Evolutionary conservation across 2,329 filamentous ascomycete genomes (phyloP).

Genomic region (Aspergillus pseudoglaucus): DNA sequence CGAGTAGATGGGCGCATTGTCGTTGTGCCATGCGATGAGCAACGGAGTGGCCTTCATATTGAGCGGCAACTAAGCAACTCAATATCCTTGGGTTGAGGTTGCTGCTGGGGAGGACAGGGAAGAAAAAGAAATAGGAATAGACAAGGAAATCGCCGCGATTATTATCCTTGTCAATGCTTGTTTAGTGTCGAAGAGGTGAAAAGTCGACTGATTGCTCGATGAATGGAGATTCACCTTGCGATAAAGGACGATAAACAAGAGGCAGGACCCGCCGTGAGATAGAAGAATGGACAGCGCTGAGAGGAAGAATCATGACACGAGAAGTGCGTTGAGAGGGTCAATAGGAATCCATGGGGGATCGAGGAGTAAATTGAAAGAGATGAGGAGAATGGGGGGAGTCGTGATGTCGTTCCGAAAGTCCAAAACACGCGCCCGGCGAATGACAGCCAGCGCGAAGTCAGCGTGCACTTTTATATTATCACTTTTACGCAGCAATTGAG

Average conservation of each 20-base stretch:
- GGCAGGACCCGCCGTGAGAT: not conserved
- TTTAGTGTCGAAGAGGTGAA: not conserved
- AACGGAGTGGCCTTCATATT: slow-evolving; percentile 92
- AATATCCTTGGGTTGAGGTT: slow-evolving; percentile 15
- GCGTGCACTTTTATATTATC: not conserved
- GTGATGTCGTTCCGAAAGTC: slow-evolving; percentile 15
- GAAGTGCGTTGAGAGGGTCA: not conserved
- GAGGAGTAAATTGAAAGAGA: not conserved
- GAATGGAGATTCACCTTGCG: not conserved
- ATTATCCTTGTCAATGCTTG: not conserved
- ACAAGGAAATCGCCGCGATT: not conserved
- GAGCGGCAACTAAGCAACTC: slow-evolving; percentile 22
- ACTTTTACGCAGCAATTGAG: not conserved
- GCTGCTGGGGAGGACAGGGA: not conserved
- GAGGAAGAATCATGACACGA: not conserved
- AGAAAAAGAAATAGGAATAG: not conserved
- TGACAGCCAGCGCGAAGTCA: slow-evolving; percentile 4
- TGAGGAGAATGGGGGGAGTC: slow-evolving; percentile 3
- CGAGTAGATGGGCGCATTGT: slow-evolving; percentile 94
- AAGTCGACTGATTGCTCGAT: not conserved
- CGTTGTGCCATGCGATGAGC: slow-evolving; percentile 98
- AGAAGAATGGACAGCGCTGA: not conserved
- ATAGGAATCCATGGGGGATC: not conserved
- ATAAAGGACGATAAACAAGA: not conserved
- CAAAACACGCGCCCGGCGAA: slow-evolving; percentile 4